Evolutionary conservation across 2,329 filamentous ascomycete species (phyloP).

Genomic region (Phialocephala sp.): DNA sequence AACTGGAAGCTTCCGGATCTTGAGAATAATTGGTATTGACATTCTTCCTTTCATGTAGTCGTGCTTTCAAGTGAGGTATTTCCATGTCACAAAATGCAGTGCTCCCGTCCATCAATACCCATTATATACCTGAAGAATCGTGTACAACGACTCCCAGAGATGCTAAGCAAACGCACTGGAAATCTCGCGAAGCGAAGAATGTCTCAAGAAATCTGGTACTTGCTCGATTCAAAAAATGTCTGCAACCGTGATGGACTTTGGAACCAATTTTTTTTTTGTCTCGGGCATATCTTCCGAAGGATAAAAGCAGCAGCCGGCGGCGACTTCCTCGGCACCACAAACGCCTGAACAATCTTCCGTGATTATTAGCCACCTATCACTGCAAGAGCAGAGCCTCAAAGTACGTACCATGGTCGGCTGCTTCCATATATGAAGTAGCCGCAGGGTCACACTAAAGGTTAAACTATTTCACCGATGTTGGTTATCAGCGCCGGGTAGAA

Average conservation of each 20-base stretch:
- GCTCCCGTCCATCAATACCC: no score
- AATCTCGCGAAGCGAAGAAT: no score
- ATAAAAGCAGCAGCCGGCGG: slow-evolving; percentile 10
- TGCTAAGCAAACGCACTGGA: no score
- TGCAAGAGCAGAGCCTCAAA: slow-evolving; percentile 8
- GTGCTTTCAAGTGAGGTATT: background rate
- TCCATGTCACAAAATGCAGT: background rate
- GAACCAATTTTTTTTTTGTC: background rate
- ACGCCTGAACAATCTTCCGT: slow-evolving; percentile 9
- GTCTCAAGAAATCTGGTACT: background rate
- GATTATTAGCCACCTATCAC: background rate
- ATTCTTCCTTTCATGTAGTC: background rate
- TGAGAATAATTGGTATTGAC: slow-evolving; percentile 13
- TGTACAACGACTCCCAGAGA: no score
- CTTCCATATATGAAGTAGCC: background rate
- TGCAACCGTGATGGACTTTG: background rate
- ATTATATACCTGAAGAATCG: no score
- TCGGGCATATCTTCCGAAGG: slow-evolving; percentile 4
- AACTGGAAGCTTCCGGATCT: slow-evolving; percentile 13
- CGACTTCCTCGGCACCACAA: background rate
- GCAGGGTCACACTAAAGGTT: background rate
- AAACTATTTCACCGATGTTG: background rate
- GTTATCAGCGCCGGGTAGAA: background rate
- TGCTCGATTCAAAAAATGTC: no score
- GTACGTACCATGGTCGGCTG: background rate